Conservation (phyloP, 2,329 filamentous ascomycete species). For the Aureobasidium sp. region DNA sequence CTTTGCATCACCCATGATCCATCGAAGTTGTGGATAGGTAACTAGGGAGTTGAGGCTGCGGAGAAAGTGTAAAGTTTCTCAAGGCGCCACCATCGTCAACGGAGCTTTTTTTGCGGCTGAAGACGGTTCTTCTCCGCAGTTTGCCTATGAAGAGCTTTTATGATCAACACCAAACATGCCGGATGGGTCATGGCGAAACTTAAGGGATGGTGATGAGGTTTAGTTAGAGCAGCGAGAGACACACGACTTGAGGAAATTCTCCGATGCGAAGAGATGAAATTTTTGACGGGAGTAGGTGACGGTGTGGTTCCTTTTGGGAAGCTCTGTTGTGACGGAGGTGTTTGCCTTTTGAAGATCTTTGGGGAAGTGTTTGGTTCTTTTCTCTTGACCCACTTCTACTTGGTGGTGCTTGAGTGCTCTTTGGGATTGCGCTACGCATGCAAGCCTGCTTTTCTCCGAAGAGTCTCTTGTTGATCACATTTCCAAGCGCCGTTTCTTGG, state of each 20-base stretch:
- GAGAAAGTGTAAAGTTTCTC: not conserved
- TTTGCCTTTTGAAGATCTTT: not conserved
- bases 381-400: not conserved
- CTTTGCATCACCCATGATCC: too few relatives aligned
- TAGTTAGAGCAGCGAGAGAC: not conserved
- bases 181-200: too few relatives aligned
- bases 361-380: not conserved
- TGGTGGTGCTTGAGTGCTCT: not conserved
- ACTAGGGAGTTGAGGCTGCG: not conserved
- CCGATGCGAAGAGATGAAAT: not conserved
- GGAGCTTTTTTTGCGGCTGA: not conserved
- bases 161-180: too few relatives aligned
- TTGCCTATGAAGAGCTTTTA: too few relatives aligned
- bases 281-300: too few relatives aligned
- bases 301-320: not conserved
- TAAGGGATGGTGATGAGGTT: not conserved
- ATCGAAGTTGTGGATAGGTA: not conserved
- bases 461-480: not conserved
- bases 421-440: not conserved
- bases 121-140: not conserved
- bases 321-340: not conserved
- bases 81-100: constrained; percentile 2
- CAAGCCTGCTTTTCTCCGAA: not conserved
- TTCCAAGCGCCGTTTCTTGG: not conserved
- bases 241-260: not conserved